Evolutionary conservation across 139 green algal genomes (phyloP), one percentile per base, ranked within the genome.

Genomic region (Coccomyxa sp.): DNA sequence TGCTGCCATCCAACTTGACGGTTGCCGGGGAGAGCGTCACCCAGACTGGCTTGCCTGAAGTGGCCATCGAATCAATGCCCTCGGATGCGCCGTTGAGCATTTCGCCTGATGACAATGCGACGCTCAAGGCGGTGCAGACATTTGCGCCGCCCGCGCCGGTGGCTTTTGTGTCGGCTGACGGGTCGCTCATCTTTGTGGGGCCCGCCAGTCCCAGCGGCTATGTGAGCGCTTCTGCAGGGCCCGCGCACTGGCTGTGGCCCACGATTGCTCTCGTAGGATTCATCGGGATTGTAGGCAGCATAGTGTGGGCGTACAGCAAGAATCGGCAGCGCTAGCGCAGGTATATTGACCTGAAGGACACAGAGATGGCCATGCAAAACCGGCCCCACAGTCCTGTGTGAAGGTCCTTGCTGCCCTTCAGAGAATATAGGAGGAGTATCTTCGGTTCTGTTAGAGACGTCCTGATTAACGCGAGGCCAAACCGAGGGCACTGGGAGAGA

Each of bases 271-370:
- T 80, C 31, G 4, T 59, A 27, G 76, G 16, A 16, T 16, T 80
- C 16, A 32, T 25, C 4, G 76, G 14, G 16, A 59, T 80, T 3
- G 31, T 59, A 27, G 28, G 15, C 31, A 59, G 76, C 76, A n/a
- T 59, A 25, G 14, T 32, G 16, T 80, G 76, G 76, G 76, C 31
- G 31, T 80, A 63, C 31, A n/a, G 30, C 30, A 80, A 25, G 31
- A 58, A 31, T 16, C 76, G 76, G 14, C 16, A 18, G 16, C 13
- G 23, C n/a, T n/a, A n/a, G n/a, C n/a, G n/a, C 30, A 13, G 76
- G 23, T 80, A 80, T 25, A 58, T n/a, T 3, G 76, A 59, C 31
- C 76, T 80, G 28, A 28, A 80, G 15, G 76, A 80, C 30, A 80
- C 76, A 23, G 76, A 80, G 76, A 80, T 80, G 76, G 76, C 76